A percentile compares a stretch with the other conserved stretches of the same genome.
These are phyloP conservation scores for Erodium moschatum DNA, from an alignment of 441 rosid species.

Conservation along the genomic window DNA sequence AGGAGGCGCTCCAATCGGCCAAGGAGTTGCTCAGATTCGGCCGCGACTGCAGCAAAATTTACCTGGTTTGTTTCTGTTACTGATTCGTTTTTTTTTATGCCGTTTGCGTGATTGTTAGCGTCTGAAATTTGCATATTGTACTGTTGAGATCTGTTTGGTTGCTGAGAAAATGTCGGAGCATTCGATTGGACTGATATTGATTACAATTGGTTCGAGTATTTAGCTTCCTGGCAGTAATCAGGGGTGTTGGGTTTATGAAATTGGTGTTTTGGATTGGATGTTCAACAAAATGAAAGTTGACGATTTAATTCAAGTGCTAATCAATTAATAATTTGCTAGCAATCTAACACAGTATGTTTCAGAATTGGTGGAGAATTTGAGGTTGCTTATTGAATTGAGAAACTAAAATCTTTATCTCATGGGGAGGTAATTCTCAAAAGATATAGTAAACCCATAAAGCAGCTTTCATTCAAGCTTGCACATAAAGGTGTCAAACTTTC, in stretches of 20 bases:
- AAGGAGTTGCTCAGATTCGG: conserved; percentile 64
- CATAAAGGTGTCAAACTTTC: background rate
- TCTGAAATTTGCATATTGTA: background rate
- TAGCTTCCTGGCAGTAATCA: no score
- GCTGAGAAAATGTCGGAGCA: background rate
- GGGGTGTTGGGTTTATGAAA: no score
- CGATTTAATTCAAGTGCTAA: background rate
- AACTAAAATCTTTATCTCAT: background rate
- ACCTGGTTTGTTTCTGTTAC: conserved; percentile 51
- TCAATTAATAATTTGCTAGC: background rate
- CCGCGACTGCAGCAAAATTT: conserved; percentile 66
- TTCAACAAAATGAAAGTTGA: background rate
- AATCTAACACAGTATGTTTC: background rate
- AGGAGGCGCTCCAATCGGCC: conserved; percentile 45
- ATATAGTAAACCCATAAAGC: background rate
- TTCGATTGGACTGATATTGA: no score
- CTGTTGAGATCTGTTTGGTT: conserved; percentile 29
- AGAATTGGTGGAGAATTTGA: background rate
- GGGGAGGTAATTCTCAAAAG: background rate
- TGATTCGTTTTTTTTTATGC: background rate
- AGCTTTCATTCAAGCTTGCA: background rate
- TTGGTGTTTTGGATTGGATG: background rate
- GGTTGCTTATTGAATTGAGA: background rate
- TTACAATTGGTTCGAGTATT: no score
- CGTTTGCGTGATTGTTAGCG: background rate